A percentile compares a stretch with the other conserved stretches of the same genome.
Evolutionary conservation across 2,329 filamentous ascomycete genomes (phyloP).

Genomic region (Apiospora hydei): DNA sequence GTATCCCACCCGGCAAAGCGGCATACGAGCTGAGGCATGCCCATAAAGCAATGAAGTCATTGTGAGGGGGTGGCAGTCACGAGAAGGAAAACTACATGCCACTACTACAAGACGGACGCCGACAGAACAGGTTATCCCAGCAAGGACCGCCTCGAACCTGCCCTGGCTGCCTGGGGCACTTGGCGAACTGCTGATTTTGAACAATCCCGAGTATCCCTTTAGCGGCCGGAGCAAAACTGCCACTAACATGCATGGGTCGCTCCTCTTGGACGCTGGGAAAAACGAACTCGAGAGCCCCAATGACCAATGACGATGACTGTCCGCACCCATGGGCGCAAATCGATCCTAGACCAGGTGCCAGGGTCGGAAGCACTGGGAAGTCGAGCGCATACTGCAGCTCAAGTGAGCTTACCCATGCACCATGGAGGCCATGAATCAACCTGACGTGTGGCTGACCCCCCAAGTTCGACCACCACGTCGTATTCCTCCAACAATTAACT

Average conservation of each 20-base stretch:
- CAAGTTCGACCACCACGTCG: background rate
- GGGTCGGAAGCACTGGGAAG: slow-evolving; percentile 4
- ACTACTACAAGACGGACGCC: background rate
- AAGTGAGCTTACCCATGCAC: background rate
- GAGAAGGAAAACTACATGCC: no score
- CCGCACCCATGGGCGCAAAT: background rate
- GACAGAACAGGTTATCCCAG: background rate
- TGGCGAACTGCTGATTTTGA: background rate
- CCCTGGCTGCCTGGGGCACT: background rate
- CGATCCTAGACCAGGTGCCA: background rate
- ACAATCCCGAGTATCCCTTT: background rate
- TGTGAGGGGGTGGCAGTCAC: background rate
- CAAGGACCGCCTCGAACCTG: background rate
- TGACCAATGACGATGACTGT: background rate
- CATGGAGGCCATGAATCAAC: background rate
- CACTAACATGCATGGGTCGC: background rate
- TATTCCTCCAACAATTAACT: background rate
- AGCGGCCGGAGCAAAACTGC: slow-evolving; percentile 8
- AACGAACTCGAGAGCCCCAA: slow-evolving; percentile 1
- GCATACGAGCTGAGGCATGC: background rate
- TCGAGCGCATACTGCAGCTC: background rate
- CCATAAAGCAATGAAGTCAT: background rate
- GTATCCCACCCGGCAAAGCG: background rate
- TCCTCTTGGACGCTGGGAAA: background rate
- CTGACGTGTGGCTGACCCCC: slow-evolving; percentile 17